Percentiles rank a stretch among this genome's conserved stretches.
phyloP scores from a whole-genome alignment of 139 green algal genomes.

The Chlorella sp. region DNA sequence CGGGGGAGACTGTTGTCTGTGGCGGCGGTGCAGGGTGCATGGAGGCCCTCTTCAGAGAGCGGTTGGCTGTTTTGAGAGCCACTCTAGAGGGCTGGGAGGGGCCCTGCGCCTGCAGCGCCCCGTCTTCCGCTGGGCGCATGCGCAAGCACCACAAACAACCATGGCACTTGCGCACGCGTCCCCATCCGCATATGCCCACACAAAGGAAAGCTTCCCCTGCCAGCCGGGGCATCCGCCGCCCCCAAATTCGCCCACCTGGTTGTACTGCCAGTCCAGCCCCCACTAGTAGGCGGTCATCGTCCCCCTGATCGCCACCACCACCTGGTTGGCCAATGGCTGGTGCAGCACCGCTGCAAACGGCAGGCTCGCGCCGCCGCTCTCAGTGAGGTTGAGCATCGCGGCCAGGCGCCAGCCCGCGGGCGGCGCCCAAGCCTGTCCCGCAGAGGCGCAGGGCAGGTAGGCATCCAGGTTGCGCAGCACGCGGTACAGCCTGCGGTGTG shows the following conservation, averaged over 20 bases:
- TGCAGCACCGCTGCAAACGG: not conserved
- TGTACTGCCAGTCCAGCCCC: slow-evolving; percentile 9
- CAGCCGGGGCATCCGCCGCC: no score
- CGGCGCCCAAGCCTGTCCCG: not conserved
- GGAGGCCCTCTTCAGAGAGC: no score
- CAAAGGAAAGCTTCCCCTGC: no score
- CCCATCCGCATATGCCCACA: no score
- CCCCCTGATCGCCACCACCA: not conserved
- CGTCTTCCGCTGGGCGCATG: no score
- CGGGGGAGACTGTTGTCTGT: not conserved
- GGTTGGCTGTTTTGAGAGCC: no score
- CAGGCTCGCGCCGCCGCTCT: not conserved
- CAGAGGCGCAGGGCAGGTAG: not conserved
- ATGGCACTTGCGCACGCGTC: no score
- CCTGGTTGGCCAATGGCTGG: not conserved
- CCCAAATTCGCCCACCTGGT: not conserved
- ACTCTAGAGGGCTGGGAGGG: no score
- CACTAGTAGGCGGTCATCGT: not conserved
- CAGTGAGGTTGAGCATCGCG: not conserved
- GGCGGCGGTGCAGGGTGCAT: no score
- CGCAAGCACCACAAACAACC: no score
- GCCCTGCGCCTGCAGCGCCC: no score
- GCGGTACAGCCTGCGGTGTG: slow-evolving; percentile 7
- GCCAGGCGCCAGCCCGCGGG: slow-evolving; percentile 1
- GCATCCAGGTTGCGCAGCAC: not conserved